Evolutionary conservation across 495 filamentous ascomycete genomes (phyloP).

Genomic region (Annulohypoxylon nitens): DNA sequence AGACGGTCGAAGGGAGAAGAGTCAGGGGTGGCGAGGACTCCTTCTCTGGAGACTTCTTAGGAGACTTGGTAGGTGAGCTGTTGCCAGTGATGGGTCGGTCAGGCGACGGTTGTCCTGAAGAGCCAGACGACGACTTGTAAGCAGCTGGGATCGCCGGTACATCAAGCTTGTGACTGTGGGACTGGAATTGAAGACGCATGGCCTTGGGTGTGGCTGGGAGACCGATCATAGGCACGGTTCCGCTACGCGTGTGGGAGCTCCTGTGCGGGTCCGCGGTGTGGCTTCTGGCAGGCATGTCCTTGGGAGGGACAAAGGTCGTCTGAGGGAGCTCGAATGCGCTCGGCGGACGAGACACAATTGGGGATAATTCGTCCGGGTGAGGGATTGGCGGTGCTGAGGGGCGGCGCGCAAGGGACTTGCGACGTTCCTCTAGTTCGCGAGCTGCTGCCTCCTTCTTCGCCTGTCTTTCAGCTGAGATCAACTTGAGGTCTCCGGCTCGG

Average conservation of each 20-base stretch:
- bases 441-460: constrained; percentile 82
- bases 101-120: constrained; percentile 49
- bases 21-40: constrained; percentile 50
- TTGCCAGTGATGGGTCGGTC: constrained; percentile 39
- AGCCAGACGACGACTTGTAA: constrained; percentile 53
- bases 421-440: constrained; percentile 86
- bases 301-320: constrained; percentile 56
- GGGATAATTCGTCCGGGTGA: constrained; percentile 75
- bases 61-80: constrained; percentile 48
- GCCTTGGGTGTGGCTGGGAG: constrained; percentile 87
- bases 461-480: constrained; percentile 66
- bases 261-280: constrained; percentile 60
- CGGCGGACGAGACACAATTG: constrained; percentile 49
- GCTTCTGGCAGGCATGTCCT: constrained; percentile 58
- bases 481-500: constrained; percentile 55
- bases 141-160: constrained; percentile 75
- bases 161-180: constrained; percentile 63
- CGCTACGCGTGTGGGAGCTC: constrained; percentile 59
- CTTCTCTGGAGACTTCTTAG: constrained; percentile 48
- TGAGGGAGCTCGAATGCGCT: constrained; percentile 61
- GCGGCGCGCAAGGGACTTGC: constrained; percentile 82
- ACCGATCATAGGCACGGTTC: constrained; percentile 69
- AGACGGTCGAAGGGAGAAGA: constrained; percentile 72
- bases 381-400: constrained; percentile 84
- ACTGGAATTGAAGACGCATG: constrained; percentile 82